Conservation (phyloP, 768 basidiomycete genomes). For the Mycena rebaudengoi region DNA sequence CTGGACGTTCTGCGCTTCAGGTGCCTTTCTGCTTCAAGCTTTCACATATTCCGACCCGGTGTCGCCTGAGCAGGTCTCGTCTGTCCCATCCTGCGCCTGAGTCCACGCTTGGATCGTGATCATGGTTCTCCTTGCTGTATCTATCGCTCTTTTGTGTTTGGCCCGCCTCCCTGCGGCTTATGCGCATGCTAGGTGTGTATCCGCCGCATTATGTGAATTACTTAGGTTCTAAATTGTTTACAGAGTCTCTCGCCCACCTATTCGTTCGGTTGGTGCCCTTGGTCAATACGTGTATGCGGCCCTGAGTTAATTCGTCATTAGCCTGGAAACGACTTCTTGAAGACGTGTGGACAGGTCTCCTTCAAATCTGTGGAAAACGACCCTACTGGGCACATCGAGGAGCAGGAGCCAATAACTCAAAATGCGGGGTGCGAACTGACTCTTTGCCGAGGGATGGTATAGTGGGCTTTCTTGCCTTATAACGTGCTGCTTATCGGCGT, state of each 20-base stretch:
- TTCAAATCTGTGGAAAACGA: conserved; percentile 12
- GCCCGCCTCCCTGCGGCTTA: conserved; percentile 15
- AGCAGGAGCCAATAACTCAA: conserved; percentile 28
- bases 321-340: conserved; percentile 17
- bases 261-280: conserved; percentile 18
- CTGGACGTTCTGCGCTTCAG: no score
- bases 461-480: background rate
- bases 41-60: no score
- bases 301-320: no score
- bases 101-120: no score
- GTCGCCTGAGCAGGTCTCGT: no score
- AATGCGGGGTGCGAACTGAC: conserved; percentile 26
- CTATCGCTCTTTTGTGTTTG: conserved; percentile 15
- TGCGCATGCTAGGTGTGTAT: conserved; percentile 18
- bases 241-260: conserved; percentile 16
- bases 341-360: conserved; percentile 20
- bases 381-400: conserved; percentile 28
- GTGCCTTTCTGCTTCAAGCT: no score
- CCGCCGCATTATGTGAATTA: no score
- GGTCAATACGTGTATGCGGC: no score
- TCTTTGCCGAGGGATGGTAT: conserved; percentile 27
- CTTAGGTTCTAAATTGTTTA: no score
- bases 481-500: background rate
- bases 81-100: no score
- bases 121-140: conserved; percentile 14